Conservation (phyloP, 164 flowering plant species). For the Kingdonia uniflora region DNA sequence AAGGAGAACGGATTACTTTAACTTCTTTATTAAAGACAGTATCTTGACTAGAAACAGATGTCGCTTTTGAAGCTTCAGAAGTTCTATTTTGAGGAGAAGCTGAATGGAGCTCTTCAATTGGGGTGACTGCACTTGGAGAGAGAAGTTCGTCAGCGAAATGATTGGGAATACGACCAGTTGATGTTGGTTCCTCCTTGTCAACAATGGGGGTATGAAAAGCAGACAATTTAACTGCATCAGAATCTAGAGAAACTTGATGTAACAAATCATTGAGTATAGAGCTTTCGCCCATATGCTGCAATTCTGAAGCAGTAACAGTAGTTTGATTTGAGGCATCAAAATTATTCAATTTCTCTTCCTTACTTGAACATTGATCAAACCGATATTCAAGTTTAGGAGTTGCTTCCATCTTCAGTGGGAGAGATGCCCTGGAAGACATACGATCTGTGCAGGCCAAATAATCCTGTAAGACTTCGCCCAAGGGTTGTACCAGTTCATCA, state of each 20-base stretch:
- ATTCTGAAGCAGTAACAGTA: constrained; percentile 4
- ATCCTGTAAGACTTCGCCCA: constrained; percentile 1
- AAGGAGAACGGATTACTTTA: constrained; percentile 23
- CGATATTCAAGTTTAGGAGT: constrained; percentile 5
- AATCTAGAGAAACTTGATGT: constrained; percentile 7
- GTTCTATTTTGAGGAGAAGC: constrained; percentile 9
- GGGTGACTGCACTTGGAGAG: constrained; percentile 2
- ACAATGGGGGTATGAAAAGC: constrained; percentile 6
- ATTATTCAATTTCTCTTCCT: too few species aligned
- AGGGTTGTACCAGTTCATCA: constrained; percentile 6
- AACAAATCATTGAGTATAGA: constrained; percentile 10
- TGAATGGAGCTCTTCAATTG: constrained; percentile 1
- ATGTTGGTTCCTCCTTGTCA: constrained; percentile 10
- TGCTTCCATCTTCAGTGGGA: constrained; percentile 5
- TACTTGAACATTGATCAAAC: too few species aligned
- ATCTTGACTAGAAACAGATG: constrained; percentile 13
- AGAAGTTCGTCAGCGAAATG: constrained; percentile 5
- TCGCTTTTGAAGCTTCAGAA: constrained; percentile 15
- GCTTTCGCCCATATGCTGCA: constrained; percentile 10
- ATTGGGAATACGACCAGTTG: background rate
- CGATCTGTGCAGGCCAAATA: background rate
- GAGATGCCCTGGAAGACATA: background rate
- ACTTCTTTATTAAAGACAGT: constrained; percentile 15
- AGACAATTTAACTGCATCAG: constrained; percentile 9
- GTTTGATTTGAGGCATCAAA: constrained; percentile 11